Evolutionary conservation across 2,329 filamentous ascomycete species (phyloP).

Genomic region (Ciborinia camelliae): DNA sequence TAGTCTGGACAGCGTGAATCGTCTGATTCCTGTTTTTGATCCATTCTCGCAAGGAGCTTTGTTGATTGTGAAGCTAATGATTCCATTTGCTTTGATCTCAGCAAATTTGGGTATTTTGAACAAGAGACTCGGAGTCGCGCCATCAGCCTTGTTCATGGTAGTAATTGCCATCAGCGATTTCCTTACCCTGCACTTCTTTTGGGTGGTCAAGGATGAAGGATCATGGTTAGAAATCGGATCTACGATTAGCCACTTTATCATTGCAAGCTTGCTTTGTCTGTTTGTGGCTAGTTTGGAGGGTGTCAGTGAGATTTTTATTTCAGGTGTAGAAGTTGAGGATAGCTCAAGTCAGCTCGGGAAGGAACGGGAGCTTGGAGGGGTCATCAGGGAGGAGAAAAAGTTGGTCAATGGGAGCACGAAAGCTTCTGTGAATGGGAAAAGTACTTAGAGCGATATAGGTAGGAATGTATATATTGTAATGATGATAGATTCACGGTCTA

Average conservation of each 20-base stretch:
- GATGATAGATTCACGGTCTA: neutral
- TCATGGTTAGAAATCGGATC: constrained; percentile 97
- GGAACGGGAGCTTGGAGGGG: constrained; percentile 33
- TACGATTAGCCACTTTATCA: constrained; percentile 92
- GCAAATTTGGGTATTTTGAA: constrained; percentile 95
- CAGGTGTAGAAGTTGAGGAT: constrained; percentile 67
- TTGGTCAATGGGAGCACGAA: constrained; percentile 21
- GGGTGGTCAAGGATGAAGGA: constrained; percentile 93
- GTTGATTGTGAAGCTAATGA: constrained; percentile 82
- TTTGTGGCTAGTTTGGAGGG: constrained; percentile 88
- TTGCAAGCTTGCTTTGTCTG: constrained; percentile 82
- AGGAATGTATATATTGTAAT: constrained; percentile 10
- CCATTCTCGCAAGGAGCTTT: constrained; percentile 89
- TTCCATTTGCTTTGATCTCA: constrained; percentile 88
- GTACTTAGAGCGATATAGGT: constrained; percentile 7
- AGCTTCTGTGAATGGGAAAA: constrained; percentile 19
- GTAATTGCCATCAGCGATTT: constrained; percentile 91
- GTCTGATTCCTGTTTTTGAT: constrained; percentile 87
- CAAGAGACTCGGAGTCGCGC: constrained; percentile 75
- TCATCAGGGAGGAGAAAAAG: constrained; percentile 21
- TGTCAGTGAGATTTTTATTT: constrained; percentile 77
- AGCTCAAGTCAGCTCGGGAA: constrained; percentile 28
- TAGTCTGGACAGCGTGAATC: constrained; percentile 82
- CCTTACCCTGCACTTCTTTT: constrained; percentile 94
- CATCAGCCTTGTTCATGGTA: constrained; percentile 87